Conservation (phyloP, 139 green algal genomes). For the Tetradesmus obliquus region DNA sequence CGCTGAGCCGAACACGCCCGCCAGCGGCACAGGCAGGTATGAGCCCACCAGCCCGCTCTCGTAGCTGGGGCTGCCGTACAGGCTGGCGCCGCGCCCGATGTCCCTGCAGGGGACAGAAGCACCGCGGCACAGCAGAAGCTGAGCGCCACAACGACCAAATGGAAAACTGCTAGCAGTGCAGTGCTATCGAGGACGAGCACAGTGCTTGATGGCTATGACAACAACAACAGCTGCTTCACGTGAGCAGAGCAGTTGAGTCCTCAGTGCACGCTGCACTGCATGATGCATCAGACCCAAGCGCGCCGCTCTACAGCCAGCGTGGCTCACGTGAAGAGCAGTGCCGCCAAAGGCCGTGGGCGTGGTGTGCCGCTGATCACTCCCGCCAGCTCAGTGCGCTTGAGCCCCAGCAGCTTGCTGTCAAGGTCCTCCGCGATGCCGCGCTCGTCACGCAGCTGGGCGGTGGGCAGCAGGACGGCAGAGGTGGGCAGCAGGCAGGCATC, state of each 20-base stretch:
- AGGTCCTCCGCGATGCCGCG: conserved; percentile 37
- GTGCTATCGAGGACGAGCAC: too few species aligned
- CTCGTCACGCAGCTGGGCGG: conserved; percentile 33
- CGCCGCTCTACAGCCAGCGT: too few species aligned
- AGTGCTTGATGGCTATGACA: too few species aligned
- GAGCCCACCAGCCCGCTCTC: conserved; percentile 15
- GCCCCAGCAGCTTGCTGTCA: conserved; percentile 7
- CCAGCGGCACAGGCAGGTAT: conserved; percentile 41
- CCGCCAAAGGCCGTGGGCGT: neutral
- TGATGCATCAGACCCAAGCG: too few species aligned
- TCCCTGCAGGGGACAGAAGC: neutral
- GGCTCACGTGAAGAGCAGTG: conserved; percentile 25
- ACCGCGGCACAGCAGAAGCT: too few species aligned
- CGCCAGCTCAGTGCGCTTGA: conserved; percentile 44
- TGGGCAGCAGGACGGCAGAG: neutral
- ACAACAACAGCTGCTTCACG: too few species aligned
- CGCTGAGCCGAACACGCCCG: conserved; percentile 30
- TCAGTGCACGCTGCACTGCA: too few species aligned
- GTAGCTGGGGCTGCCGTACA: conserved; percentile 25
- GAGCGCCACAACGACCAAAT: too few species aligned
- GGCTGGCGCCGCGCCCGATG: conserved; percentile 13
- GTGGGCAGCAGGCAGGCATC: too few species aligned
- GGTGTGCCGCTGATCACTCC: conserved; percentile 1
- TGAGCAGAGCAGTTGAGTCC: too few species aligned
- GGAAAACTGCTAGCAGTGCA: too few species aligned